phyloP scores from a whole-genome alignment of 176 grass and related monocot genomes.

The Carex parvula region DNA sequence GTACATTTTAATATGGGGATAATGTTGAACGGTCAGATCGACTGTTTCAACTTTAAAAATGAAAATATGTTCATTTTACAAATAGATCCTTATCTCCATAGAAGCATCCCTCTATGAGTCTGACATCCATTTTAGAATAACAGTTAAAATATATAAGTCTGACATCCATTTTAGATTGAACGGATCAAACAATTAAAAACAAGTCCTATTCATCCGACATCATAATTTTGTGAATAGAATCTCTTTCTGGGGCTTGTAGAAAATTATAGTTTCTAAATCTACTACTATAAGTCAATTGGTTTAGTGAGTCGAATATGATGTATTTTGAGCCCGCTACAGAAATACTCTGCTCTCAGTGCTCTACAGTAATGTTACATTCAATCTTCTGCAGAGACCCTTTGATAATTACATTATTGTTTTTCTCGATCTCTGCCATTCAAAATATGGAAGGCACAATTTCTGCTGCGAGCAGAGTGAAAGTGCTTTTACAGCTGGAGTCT shows the following conservation, averaged over 20 bases:
- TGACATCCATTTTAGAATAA: too few relatives aligned
- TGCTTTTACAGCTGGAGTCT: constrained; percentile 8
- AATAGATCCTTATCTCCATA: too few relatives aligned
- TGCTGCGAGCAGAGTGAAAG: not conserved
- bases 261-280: not conserved
- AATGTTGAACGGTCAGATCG: too few relatives aligned
- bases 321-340: not conserved
- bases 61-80: too few relatives aligned
- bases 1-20: too few relatives aligned
- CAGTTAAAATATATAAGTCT: not conserved
- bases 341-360: not conserved
- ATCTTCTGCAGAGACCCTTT: not conserved
- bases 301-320: too few relatives aligned
- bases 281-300: not conserved
- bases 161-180: too few relatives aligned
- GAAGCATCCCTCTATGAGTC: too few relatives aligned
- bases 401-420: not conserved
- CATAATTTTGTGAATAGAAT: not conserved
- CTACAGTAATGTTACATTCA: not conserved
- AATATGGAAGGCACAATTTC: not conserved
- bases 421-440: too few relatives aligned
- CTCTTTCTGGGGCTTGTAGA: not conserved
- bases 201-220: too few relatives aligned
- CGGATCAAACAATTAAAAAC: too few relatives aligned
- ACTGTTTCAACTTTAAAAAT: too few relatives aligned